A percentile compares a stretch with the other conserved stretches of the same genome.
Evolutionary conservation across 345 rosid genomes (phyloP).

Genomic region (Viola odorata): DNA sequence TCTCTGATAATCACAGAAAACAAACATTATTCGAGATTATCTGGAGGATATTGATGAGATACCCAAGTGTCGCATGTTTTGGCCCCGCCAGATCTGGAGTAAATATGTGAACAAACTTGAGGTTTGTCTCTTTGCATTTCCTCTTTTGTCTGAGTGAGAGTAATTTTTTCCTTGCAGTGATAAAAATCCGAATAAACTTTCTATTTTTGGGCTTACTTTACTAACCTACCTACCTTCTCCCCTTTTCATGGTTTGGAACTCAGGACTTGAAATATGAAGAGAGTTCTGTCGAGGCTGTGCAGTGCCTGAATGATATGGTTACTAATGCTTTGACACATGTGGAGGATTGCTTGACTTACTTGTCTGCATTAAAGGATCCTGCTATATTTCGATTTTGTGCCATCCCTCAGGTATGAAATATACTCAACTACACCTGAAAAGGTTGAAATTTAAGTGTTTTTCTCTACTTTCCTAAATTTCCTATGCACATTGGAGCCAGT

Average conservation of each 20-base stretch:
- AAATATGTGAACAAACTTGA: constrained; percentile 89
- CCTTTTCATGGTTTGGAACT: constrained; percentile 6
- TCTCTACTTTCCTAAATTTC: too few species aligned
- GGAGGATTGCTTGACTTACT: constrained; percentile 77
- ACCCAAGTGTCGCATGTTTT: constrained; percentile 96
- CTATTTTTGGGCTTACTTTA: too few species aligned
- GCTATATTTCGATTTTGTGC: constrained; percentile 86
- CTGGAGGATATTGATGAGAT: constrained; percentile 96
- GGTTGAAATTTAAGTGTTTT: too few species aligned
- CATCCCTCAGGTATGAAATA: constrained; percentile 56
- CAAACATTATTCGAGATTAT: constrained; percentile 94
- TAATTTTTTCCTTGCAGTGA: too few species aligned
- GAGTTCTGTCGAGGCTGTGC: constrained; percentile 75
- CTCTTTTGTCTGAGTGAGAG: too few species aligned
- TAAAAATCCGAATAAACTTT: too few species aligned
- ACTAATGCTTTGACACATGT: constrained; percentile 70
- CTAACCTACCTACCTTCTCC: not conserved
- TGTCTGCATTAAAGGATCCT: constrained; percentile 59
- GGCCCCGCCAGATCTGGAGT: constrained; percentile 93
- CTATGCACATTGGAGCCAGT: too few species aligned
- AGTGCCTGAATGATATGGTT: constrained; percentile 92
- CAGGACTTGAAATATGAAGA: constrained; percentile 87
- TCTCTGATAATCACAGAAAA: constrained; percentile 50
- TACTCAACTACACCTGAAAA: not conserved
- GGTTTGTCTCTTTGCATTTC: constrained; percentile 32